A percentile compares a stretch with the other conserved stretches of the same genome.
phyloP scores from a whole-genome alignment of 1,139 yeast species.

The Hansenula lynferdii region DNA sequence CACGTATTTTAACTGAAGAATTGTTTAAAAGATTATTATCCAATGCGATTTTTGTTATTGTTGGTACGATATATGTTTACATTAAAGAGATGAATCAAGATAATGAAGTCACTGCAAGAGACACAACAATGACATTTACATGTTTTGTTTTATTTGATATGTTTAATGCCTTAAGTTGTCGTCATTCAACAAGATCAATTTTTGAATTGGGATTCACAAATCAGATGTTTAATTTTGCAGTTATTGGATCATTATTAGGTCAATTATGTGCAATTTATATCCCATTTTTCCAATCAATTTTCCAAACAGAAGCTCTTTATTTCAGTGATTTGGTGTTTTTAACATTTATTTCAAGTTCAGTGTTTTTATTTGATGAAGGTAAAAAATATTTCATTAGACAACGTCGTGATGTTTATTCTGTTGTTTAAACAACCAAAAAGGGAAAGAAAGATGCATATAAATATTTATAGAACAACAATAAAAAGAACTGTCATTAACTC shows the following conservation, averaged over 20 bases:
- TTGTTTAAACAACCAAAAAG: constrained; percentile 10
- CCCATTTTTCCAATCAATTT: constrained; percentile 85
- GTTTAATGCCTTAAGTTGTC: constrained; percentile 92
- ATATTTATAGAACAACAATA: background rate
- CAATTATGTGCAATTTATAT: constrained; percentile 90
- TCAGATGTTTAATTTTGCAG: constrained; percentile 90
- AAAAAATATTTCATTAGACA: constrained; percentile 45
- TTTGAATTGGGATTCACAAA: constrained; percentile 77
- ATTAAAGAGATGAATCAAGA: constrained; percentile 76
- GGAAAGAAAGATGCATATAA: background rate
- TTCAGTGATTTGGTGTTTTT: constrained; percentile 64
- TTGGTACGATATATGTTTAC: constrained; percentile 85
- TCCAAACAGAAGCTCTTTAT: constrained; percentile 88
- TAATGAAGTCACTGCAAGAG: constrained; percentile 75
- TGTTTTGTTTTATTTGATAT: constrained; percentile 93
- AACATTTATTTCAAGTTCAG: constrained; percentile 64
- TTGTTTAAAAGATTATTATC: constrained; percentile 70
- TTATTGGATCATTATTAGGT: constrained; percentile 84
- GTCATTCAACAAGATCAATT: constrained; percentile 78
- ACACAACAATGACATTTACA: constrained; percentile 98
- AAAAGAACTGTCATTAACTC: too few species aligned
- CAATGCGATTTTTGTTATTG: constrained; percentile 65
- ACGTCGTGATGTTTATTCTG: constrained; percentile 14
- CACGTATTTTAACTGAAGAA: constrained; percentile 66
- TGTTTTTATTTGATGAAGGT: constrained; percentile 79